Evolutionary conservation across 768 basidiomycete species (phyloP), one percentile per base, ranked within the genome.

Genomic region (Naganishia antarctica): DNA sequence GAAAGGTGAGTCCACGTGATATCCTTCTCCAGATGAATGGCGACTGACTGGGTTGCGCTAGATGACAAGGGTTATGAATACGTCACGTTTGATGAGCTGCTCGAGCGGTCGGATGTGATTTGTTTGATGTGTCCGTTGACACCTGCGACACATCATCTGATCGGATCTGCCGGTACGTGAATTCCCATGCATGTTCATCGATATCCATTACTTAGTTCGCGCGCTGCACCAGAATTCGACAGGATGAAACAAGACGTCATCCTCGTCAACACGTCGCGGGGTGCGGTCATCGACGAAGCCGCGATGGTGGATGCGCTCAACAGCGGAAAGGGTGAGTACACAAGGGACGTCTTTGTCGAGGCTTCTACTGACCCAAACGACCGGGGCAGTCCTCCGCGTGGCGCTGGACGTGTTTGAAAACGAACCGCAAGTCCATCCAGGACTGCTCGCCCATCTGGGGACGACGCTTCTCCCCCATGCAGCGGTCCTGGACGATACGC

Each of bases 231-330:
- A 69, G 84, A 85, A 81, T 90, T 94, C 63, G 80, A 86, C 51
- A 80, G 81, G 69, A 80, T 94, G 80, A 92, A 88, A 79, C 84
- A 82, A 46, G 88, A 88, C 4, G 82, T 85, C 2, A 82, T 90
- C 60, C 83, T 93, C 71, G 83, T 92, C 66, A 92, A 92, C 76
- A 92, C 90, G 2, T 90, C 91, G 23, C 80, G 92, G n/a, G 92
- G 92, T 12, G 92, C 88, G 72, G 85, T 94, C 26, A 82, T 96
- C 34, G 89, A 94, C 67, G 90, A 94, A 77, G 84, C 83, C 6
- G 92, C 90, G 4, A 81, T 97, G 80, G 88, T 94, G 66, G 82
- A 82, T 29, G 91, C 91, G 25, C 77, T 97, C 58, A 86, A 90
- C 72, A 86, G 87, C 69, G 90, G 90, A 12, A 90, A 94, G 26